These are phyloP conservation scores for Penicillium subrubescens DNA, from an alignment of 495 filamentous ascomycete genomes.

Conservation along the genomic window DNA sequence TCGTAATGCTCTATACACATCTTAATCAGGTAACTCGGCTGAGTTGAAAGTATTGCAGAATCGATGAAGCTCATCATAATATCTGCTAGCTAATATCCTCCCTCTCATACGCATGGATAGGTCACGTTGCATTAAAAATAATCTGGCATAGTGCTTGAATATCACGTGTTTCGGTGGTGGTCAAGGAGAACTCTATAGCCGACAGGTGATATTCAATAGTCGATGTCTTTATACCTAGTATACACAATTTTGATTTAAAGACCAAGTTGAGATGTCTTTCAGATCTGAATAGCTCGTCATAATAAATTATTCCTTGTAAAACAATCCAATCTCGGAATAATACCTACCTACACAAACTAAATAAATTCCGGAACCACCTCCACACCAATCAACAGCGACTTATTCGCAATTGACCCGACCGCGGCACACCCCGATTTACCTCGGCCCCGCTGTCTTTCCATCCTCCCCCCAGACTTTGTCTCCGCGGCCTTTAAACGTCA, in stretches of 20 bases:
- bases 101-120: too few species aligned
- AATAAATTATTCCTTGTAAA: not conserved
- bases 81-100: too few species aligned
- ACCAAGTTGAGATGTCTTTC: too few species aligned
- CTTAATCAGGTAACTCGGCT: too few species aligned
- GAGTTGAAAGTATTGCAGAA: too few species aligned
- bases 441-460: conserved; percentile 30
- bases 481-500: conserved; percentile 16
- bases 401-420: conserved; percentile 24
- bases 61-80: too few species aligned
- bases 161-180: not conserved
- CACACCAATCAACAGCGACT: conserved; percentile 24
- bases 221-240: not conserved
- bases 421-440: conserved; percentile 27
- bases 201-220: not conserved
- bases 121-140: too few species aligned
- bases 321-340: not conserved
- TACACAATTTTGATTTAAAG: too few species aligned
- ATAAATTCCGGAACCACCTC: not conserved
- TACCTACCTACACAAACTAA: not conserved
- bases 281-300: not conserved
- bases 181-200: not conserved
- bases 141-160: not conserved
- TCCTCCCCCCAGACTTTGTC: conserved; percentile 16
- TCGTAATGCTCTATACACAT: too few species aligned